Base-by-base conservation (phyloP, 192 early-diverging fungal genomes). In the Chytriomyces sp. region DNA sequence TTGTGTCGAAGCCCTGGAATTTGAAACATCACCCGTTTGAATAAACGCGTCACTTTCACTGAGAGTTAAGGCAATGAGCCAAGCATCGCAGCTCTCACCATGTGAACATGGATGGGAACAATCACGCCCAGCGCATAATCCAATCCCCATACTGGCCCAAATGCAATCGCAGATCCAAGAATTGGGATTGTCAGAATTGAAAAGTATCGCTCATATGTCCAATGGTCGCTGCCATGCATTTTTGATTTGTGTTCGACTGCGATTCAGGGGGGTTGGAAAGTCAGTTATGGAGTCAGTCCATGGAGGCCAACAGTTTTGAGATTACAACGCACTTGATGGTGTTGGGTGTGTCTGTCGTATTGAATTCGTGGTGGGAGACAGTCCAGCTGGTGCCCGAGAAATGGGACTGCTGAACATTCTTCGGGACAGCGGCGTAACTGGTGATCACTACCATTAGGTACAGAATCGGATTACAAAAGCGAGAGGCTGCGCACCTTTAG, bases 171-270 rank as follows among this genome's bases (percentile, higher is more conserved):
- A n/a, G 91, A 89, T 16, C 83, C 90, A 59, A 96, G 80, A 43
- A 96, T 77, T 24, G 96, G 95, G 26, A 95, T 78, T 64, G 92
- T 74, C 28, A 91, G 86, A 50, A 94, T n/a, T 59, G 92, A 89
- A 24, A 95, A 79, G 24, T 87, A 88, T 59, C 97, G 96, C 81
- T 99, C 97, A 80, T 93, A 87, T 86, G 91, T 90, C 97, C 97
- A 99, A 87, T 98, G 97, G 81, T 95, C 93, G 62, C 94, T 94
- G 26, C 97, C 97, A 77, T 94, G 89, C 57, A 91, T 82, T 28
- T 77, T 72, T 6, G 82, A 82, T 57, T 57, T 57, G 53, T 13
- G 13, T 13, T 57, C 53, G 53, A 13, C 53, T 57, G 53, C 53
- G 53, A n/a, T 57, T 2, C 53, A 57, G 1, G 1, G 53, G 20